These are phyloP conservation scores for Xylariaceae sp. DNA, from an alignment of 2,329 filamentous ascomycete species.

Conservation along the genomic window DNA sequence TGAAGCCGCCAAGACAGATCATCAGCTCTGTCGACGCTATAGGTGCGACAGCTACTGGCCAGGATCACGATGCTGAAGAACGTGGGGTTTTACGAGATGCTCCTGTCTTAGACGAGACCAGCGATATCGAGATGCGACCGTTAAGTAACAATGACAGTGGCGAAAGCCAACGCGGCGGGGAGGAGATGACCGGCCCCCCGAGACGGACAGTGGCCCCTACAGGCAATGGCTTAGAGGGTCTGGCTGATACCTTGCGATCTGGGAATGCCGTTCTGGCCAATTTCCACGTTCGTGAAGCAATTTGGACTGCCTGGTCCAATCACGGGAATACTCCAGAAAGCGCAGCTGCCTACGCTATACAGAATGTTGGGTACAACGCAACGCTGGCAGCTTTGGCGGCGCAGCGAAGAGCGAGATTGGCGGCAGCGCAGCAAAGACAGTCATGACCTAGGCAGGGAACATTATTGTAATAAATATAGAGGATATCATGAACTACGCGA, in stretches of 20 bases:
- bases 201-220: slow-evolving; percentile 21
- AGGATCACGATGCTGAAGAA: slow-evolving; percentile 61
- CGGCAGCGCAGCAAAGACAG: slow-evolving; percentile 31
- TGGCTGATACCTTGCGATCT: slow-evolving; percentile 52
- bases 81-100: slow-evolving; percentile 51
- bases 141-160: slow-evolving; percentile 30
- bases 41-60: slow-evolving; percentile 31
- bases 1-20: slow-evolving; percentile 41
- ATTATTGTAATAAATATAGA: slow-evolving; percentile 35
- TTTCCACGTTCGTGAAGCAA: slow-evolving; percentile 55
- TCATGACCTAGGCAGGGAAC: slow-evolving; percentile 25
- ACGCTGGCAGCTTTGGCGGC: slow-evolving; percentile 56
- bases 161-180: slow-evolving; percentile 24
- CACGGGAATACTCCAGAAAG: slow-evolving; percentile 41
- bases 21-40: slow-evolving; percentile 29
- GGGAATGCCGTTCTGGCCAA: slow-evolving; percentile 58
- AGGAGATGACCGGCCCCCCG: slow-evolving; percentile 35
- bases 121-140: slow-evolving; percentile 51
- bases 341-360: slow-evolving; percentile 54
- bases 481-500: slow-evolving; percentile 52
- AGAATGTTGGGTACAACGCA: slow-evolving; percentile 57
- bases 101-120: slow-evolving; percentile 41
- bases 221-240: slow-evolving; percentile 32
- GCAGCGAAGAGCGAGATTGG: slow-evolving; percentile 43
- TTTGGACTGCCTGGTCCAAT: slow-evolving; percentile 51